phyloP scores from a whole-genome alignment of 768 basidiomycete species.

The Suillus bovinus region DNA sequence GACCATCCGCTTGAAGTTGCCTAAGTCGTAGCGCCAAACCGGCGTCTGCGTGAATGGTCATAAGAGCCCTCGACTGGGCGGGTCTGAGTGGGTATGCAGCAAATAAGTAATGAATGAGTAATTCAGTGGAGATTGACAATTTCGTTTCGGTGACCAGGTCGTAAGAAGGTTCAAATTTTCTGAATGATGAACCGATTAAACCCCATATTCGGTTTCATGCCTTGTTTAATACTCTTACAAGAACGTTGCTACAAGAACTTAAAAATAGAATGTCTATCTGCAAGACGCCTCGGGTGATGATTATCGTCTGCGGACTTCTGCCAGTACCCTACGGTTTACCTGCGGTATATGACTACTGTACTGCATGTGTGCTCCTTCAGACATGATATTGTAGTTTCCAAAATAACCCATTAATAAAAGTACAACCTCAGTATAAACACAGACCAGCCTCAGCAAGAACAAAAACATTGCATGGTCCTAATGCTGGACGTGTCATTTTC shows the following conservation, averaged over 20 bases:
- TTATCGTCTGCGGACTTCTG: too few species aligned
- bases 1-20: slow-evolving; percentile 20
- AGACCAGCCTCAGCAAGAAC: background rate
- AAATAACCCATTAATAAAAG: background rate
- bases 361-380: background rate
- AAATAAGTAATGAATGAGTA: background rate
- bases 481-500: background rate
- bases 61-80: slow-evolving; percentile 18
- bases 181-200: slow-evolving; percentile 4
- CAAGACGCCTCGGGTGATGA: background rate
- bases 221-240: background rate
- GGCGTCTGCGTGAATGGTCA: slow-evolving; percentile 9
- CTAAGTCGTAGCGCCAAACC: slow-evolving; percentile 26
- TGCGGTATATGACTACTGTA: background rate
- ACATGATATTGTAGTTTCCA: background rate
- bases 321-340: background rate
- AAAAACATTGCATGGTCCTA: background rate
- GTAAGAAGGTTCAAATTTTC: background rate
- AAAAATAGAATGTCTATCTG: background rate
- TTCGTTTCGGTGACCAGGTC: background rate
- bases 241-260: background rate
- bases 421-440: background rate
- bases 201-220: slow-evolving; percentile 10
- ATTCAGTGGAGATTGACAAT: background rate
- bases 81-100: slow-evolving; percentile 7